Conservation (phyloP, 2,329 filamentous ascomycete species). For the Penicillium psychrosexuale region DNA sequence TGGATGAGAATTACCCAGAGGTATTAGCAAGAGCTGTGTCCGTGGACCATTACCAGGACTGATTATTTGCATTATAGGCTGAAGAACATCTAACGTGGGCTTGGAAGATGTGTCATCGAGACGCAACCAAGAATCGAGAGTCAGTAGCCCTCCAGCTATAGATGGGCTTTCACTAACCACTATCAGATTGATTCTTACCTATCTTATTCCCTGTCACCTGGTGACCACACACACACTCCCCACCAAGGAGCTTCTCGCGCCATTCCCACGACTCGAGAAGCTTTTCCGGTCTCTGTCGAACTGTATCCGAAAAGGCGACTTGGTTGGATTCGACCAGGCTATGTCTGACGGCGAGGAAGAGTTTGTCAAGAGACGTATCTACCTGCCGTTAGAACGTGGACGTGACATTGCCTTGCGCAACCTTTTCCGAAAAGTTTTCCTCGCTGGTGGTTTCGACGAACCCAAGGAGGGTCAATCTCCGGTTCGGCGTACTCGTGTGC, state of each 20-base stretch:
- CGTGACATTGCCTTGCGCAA: conserved; percentile 91
- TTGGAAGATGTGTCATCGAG: conserved; percentile 74
- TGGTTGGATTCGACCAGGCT: conserved; percentile 78
- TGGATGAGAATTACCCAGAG: conserved; percentile 88
- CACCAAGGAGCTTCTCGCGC: conserved; percentile 64
- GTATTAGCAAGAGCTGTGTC: conserved; percentile 44
- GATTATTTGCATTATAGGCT: conserved; percentile 51
- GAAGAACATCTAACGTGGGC: conserved; percentile 77
- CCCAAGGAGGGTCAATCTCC: conserved; percentile 64
- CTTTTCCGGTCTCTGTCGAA: conserved; percentile 74
- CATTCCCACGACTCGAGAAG: conserved; percentile 70
- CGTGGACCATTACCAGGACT: not conserved
- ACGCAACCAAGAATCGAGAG: conserved; percentile 75
- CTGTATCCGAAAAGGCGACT: conserved; percentile 78
- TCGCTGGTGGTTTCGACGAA: conserved; percentile 78
- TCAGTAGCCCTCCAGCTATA: conserved; percentile 43
- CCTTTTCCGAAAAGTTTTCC: conserved; percentile 83
- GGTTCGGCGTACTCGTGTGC: conserved; percentile 68
- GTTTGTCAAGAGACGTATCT: conserved; percentile 89
- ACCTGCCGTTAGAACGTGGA: conserved; percentile 87
- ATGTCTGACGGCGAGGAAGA: conserved; percentile 81
- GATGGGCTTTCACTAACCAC: conserved; percentile 21
- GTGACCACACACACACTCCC: conserved; percentile 85
- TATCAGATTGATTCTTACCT: conserved; percentile 78
- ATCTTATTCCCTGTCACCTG: conserved; percentile 89